These are phyloP conservation scores for Phaffia tasmanica DNA, from an alignment of 768 basidiomycete species.

Conservation along the genomic window DNA sequence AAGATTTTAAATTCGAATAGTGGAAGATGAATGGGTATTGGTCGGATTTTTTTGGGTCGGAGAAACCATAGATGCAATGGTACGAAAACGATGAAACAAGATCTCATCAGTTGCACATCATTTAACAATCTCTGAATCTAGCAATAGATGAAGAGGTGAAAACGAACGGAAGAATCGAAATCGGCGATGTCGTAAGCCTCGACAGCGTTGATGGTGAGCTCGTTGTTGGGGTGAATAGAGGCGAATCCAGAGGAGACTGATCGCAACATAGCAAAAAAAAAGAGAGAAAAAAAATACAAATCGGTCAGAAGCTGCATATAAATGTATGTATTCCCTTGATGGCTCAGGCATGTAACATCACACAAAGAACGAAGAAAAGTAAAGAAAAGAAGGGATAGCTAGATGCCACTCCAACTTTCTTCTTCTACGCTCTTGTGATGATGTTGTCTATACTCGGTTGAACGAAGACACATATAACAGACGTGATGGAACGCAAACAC, in stretches of 20 bases:
- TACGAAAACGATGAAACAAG: background rate
- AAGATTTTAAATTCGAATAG: background rate
- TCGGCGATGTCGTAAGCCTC: constrained; percentile 56
- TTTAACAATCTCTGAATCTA: constrained; percentile 38
- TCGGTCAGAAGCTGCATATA: background rate
- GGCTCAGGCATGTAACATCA: background rate
- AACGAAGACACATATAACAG: background rate
- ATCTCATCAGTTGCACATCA: background rate
- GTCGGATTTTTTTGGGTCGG: background rate
- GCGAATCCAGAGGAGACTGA: constrained; percentile 93
- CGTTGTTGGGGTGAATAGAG: constrained; percentile 94
- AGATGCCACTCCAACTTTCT: background rate
- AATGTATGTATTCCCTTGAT: constrained; percentile 1
- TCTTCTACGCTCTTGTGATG: background rate
- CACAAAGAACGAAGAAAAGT: constrained; percentile 3
- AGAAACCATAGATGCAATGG: background rate
- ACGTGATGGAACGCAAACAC: background rate
- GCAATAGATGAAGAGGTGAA: constrained; percentile 65
- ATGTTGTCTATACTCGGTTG: background rate
- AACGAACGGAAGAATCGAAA: constrained; percentile 23
- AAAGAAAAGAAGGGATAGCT: constrained; percentile 12
- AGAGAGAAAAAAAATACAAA: constrained; percentile 8
- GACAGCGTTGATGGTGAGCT: constrained; percentile 88
- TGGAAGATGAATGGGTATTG: constrained; percentile 1
- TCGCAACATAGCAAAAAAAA: background rate